Evolutionary conservation across 768 basidiomycete species (phyloP), one percentile per base, ranked within the genome.

Genomic region (Wakefieldia striispora): DNA sequence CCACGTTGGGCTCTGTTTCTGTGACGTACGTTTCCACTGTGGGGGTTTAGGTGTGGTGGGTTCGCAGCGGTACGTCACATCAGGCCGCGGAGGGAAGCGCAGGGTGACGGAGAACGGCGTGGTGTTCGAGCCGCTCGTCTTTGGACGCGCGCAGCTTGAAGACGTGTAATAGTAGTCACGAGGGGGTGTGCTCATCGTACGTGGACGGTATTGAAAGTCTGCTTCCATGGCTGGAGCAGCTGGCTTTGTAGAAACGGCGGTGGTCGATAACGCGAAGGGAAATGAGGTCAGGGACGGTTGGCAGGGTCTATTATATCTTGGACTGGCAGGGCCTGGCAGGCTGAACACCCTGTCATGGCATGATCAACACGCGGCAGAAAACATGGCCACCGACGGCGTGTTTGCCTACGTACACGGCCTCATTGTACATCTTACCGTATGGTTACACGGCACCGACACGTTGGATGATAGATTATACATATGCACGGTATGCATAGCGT

Each of bases 1-100:
- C 72, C 75, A 71, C 23, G 70, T 59, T 47, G 63, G 65, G 20
- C 57, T 61, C 51, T 69, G 57, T 39, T 56, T 61, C 51, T 69
- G 57, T 39, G 61, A 57, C 45, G 63, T 57, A 39, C 65, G 66
- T 51, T 64, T 58, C 63, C 69, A 66, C 4, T 47, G 63, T 38
- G 58, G 26, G 36, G 56, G 49, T 39, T 31, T 54, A 29, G 57
- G 17, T 5, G 51, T 20, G 7, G 45, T 40, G 44, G 57, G 45
- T 23, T 60, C 60, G 26, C 45, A 51, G 41, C 53, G 51, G 43
- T 47, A 61, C 23, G 53, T 50, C 14, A 45, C 48, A 21, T 56
- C 48, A 14, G 49, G 41, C 33, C 57, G 64, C 21, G 51, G 56
- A 23, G 68, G 67, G 34, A 53, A 53, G 29, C 49, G 62, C 24